Evolutionary conservation across 805 yeast genomes (phyloP), one percentile per base, ranked within the genome.

Genomic region (Cyberlindnera mississippiensis): DNA sequence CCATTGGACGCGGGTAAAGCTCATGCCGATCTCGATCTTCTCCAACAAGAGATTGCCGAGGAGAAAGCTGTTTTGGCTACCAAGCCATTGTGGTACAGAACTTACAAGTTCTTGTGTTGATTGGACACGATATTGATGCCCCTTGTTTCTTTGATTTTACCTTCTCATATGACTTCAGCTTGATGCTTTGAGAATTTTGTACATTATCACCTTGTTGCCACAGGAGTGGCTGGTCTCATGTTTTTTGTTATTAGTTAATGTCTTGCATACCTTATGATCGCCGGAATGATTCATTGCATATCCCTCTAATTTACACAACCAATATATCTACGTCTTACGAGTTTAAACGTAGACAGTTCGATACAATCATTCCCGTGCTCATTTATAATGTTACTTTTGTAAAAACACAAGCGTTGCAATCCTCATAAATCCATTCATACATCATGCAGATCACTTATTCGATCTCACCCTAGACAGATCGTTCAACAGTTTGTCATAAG

Each of bases 401-500:
- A 20, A 20, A 20, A 20, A 20, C 24, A 20, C 24, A 20, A 20
- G 9, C 24, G 24, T 20, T 20, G 24, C 9, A 24, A 17, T 26
- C 10, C 18, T 26, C 28, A n/a, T 18, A 33, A 16, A 17, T 28
- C 17, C 37, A 36, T 33, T 28, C 18, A 22, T 26, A n/a, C 35
- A 37, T 38, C 14, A 33, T 27, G 15, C n/a, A 28, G 17, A 31
- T 44, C 45, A 52, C 40, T 61, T 68, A 49, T 76, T 79, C 2
- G 82, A 77, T 49, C 87, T 68, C 12, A 78, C 85, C 37, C 78
- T 67, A 20, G 81, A 78, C 24, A 84, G 79, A 52, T 82, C 82
- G 51, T 82, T 81, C 55, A 84, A 66, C 35, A 84, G 62, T 56
- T 80, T 81, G 48, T 84, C 91, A 53, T 83, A 84, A 4, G 78